These are phyloP conservation scores for Primulina eburnea DNA, from an alignment of 257 asterid genomes.

Conservation along the genomic window DNA sequence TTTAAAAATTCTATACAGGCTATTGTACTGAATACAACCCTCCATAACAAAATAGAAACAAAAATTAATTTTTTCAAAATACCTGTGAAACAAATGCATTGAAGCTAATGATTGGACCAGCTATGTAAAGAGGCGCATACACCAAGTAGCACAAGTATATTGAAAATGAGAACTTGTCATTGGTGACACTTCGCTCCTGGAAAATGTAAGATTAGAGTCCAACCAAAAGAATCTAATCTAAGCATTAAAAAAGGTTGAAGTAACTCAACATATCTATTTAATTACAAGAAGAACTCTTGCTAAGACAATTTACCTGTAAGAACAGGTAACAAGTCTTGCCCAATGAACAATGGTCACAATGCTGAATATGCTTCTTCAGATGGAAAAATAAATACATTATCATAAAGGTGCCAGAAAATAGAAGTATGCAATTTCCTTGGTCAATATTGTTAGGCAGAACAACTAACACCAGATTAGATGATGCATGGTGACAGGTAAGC, in stretches of 20 bases:
- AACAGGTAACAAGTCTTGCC: constrained; percentile 83
- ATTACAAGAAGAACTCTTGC: constrained; percentile 19
- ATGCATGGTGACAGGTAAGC: constrained; percentile 12
- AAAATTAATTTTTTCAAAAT: constrained; percentile 8
- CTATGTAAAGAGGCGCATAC: constrained; percentile 94
- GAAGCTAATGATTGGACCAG: constrained; percentile 97
- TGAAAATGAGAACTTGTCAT: constrained; percentile 65
- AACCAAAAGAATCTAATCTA: constrained; percentile 19
- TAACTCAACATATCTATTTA: constrained; percentile 12
- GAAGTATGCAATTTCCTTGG: constrained; percentile 1
- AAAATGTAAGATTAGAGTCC: constrained; percentile 16
- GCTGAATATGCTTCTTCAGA: constrained; percentile 72
- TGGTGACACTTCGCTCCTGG: constrained; percentile 74
- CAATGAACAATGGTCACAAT: constrained; percentile 66
- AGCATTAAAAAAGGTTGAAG: constrained; percentile 7
- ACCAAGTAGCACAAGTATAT: constrained; percentile 81
- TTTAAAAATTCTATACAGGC: background rate
- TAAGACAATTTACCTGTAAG: constrained; percentile 64
- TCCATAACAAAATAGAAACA: background rate
- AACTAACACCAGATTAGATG: constrained; percentile 5
- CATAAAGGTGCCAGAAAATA: constrained; percentile 10
- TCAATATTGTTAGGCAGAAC: constrained; percentile 13
- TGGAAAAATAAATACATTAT: constrained; percentile 25
- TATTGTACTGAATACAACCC: constrained; percentile 6
- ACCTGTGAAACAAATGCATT: constrained; percentile 98